phyloP scores from a whole-genome alignment of 192 early-diverging fungal species.

The Endogone sp. region DNA sequence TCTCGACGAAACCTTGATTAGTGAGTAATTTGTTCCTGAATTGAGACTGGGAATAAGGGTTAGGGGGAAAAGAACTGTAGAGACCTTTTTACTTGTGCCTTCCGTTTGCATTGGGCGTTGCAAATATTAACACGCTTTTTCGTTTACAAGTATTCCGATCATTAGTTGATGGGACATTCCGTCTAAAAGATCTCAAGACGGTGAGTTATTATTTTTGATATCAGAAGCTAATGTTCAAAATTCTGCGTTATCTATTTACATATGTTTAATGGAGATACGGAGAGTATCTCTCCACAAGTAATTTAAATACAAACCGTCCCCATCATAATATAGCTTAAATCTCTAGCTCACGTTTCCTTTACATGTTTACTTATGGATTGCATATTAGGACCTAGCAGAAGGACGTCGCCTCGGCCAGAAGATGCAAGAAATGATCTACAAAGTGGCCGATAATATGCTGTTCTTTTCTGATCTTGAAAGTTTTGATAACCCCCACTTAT shows the following conservation, averaged over 20 bases:
- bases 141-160: not conserved
- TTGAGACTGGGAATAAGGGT: not conserved
- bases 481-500: not conserved
- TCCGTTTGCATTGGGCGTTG: too few species aligned
- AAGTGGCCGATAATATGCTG: not conserved
- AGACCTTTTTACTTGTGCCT: too few species aligned
- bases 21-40: not conserved
- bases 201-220: not conserved
- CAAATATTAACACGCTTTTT: too few species aligned
- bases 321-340: not conserved
- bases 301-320: not conserved
- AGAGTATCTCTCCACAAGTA: too few species aligned
- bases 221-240: too few species aligned
- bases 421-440: not conserved
- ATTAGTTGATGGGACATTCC: not conserved
- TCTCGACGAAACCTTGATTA: conserved; percentile 6
- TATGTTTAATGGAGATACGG: too few species aligned
- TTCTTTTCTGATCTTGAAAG: not conserved
- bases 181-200: not conserved
- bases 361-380: not conserved
- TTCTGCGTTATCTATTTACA: too few species aligned
- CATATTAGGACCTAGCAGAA: not conserved
- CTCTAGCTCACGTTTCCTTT: not conserved
- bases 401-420: not conserved
- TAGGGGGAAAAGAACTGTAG: too few species aligned